These are phyloP conservation scores for Elsinoe necatrix DNA, from an alignment of 2,329 filamentous ascomycete species.

Conservation along the genomic window DNA sequence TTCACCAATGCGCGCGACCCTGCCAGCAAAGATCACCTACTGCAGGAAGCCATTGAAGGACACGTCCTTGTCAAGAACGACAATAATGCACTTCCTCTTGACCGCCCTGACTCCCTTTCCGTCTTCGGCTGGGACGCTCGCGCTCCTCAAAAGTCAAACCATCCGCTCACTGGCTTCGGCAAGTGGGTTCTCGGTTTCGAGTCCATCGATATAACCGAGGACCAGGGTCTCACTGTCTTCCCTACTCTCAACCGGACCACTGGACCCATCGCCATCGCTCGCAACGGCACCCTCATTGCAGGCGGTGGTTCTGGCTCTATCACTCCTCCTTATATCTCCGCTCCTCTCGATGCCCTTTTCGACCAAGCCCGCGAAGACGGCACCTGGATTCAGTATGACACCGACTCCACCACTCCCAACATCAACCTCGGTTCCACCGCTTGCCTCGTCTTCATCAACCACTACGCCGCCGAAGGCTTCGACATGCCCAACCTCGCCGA, in stretches of 20 bases:
- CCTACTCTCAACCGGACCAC: not conserved
- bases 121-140: slow-evolving; percentile 28
- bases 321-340: slow-evolving; percentile 21
- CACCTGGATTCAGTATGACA: slow-evolving; percentile 23
- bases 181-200: slow-evolving; percentile 16
- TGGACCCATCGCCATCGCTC: slow-evolving; percentile 20
- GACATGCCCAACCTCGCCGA: slow-evolving; percentile 25
- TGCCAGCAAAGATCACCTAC: slow-evolving; percentile 39
- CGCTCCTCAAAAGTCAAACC: slow-evolving; percentile 14
- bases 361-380: slow-evolving; percentile 23
- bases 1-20: slow-evolving; percentile 47
- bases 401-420: slow-evolving; percentile 21
- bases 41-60: slow-evolving; percentile 52
- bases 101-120: slow-evolving; percentile 34
- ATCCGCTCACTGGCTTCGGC: not conserved
- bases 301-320: slow-evolving; percentile 27
- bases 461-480: slow-evolving; percentile 23
- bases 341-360: slow-evolving; percentile 25
- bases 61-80: slow-evolving; percentile 57
- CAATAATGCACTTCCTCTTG: slow-evolving; percentile 47
- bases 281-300: slow-evolving; percentile 25
- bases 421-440: slow-evolving; percentile 23
- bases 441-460: slow-evolving; percentile 28
- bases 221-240: not conserved
- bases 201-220: slow-evolving; percentile 11